These are phyloP conservation scores for Cubamyces sp. DNA, from an alignment of 768 basidiomycete genomes.

Conservation along the genomic window DNA sequence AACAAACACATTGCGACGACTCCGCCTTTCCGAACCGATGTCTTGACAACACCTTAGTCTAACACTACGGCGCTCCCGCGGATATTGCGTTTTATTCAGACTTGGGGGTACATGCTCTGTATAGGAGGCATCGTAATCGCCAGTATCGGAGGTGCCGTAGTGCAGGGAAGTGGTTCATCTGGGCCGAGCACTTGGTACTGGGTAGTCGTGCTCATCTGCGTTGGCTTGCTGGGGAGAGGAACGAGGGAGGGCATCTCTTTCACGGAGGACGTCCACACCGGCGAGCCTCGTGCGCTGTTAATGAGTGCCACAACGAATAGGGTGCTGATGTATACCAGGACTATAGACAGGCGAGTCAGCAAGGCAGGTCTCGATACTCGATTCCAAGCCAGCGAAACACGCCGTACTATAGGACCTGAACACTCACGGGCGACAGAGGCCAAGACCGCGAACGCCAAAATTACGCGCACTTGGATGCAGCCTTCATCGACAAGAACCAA, in stretches of 20 bases:
- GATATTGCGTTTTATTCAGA: no score
- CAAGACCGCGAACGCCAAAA: constrained; percentile 35
- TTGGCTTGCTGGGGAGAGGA: not conserved
- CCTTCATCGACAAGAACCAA: constrained; percentile 20
- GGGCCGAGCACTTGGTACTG: not conserved
- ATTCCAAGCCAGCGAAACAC: no score
- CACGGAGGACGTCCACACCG: constrained; percentile 23
- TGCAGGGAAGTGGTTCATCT: no score
- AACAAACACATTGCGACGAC: no score
- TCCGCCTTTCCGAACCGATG: no score
- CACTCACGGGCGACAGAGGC: constrained; percentile 30
- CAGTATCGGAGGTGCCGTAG: no score
- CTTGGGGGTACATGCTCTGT: no score
- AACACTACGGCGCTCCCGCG: no score
- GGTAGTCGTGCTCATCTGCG: not conserved
- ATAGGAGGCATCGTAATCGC: no score
- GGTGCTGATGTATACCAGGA: constrained; percentile 18
- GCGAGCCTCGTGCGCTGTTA: constrained; percentile 6
- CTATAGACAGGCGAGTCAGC: not conserved
- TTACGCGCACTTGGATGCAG: constrained; percentile 33
- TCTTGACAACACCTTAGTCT: no score
- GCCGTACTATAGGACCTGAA: not conserved
- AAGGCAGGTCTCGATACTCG: no score
- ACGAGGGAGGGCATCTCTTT: constrained; percentile 3
- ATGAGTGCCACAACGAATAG: constrained; percentile 24